Conservation (phyloP, 176 grass and related monocot genomes). For the Zoysia pacifica region DNA sequence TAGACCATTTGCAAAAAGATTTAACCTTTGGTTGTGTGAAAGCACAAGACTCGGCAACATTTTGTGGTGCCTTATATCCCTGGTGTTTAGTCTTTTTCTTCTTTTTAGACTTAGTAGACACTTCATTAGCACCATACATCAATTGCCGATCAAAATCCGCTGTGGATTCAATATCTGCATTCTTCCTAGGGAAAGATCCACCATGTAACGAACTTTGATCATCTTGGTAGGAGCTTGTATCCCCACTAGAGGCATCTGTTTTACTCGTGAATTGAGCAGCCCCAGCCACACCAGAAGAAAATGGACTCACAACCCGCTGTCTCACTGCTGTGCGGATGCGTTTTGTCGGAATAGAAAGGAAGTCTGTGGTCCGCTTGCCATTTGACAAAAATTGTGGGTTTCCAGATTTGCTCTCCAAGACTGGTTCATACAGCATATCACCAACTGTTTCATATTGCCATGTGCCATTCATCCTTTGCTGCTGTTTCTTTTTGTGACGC, state of each 20-base stretch:
- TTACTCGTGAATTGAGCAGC: conserved; percentile 67
- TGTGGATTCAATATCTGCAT: conserved; percentile 76
- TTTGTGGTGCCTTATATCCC: conserved; percentile 47
- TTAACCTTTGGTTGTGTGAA: conserved; percentile 70
- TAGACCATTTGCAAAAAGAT: conserved; percentile 29
- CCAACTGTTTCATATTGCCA: conserved; percentile 51
- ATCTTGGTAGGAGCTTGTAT: conserved; percentile 90
- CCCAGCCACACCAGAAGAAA: conserved; percentile 46
- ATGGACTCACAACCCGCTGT: conserved; percentile 71
- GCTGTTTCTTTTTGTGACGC: conserved; percentile 75
- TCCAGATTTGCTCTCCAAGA: conserved; percentile 59
- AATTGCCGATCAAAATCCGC: conserved; percentile 75
- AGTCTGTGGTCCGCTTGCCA: conserved; percentile 66
- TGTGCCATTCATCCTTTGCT: conserved; percentile 58
- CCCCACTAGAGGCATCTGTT: conserved; percentile 95
- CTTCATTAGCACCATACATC: conserved; percentile 63
- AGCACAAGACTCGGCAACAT: conserved; percentile 53
- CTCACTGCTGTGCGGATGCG: conserved; percentile 69
- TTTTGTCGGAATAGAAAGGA: conserved; percentile 77
- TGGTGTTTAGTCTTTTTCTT: conserved; percentile 83
- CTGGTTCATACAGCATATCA: conserved; percentile 62
- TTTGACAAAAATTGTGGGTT: conserved; percentile 62
- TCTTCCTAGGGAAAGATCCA: conserved; percentile 70
- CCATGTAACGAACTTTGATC: conserved; percentile 82
- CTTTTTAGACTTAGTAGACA: conserved; percentile 85